Evolutionary conservation across 345 rosid genomes (phyloP).

Genomic region (Dipteronia sinensis): DNA sequence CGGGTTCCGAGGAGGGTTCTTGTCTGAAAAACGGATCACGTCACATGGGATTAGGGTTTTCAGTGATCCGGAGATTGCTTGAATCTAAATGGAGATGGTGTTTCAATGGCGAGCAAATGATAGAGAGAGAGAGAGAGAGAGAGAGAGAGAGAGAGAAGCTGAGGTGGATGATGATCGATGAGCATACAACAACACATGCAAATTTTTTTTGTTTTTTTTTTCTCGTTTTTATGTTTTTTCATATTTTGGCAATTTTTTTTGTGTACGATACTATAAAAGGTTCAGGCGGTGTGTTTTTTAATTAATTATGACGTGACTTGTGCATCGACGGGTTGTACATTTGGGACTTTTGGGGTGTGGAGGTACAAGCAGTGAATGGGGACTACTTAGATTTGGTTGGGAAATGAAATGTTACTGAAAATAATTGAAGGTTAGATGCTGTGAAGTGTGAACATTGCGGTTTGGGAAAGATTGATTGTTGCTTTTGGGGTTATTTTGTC

Average conservation of each 20-base stretch:
- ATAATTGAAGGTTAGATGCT: too few relatives aligned
- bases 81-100: conserved; percentile 18
- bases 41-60: conserved; percentile 36
- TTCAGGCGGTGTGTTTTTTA: not conserved
- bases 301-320: too few relatives aligned
- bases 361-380: not conserved
- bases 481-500: too few relatives aligned
- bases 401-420: too few relatives aligned
- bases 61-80: conserved; percentile 34
- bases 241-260: not conserved
- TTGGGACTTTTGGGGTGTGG: not conserved
- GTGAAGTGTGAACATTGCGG: too few relatives aligned
- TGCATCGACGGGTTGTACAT: not conserved
- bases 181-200: not conserved
- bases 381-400: too few relatives aligned
- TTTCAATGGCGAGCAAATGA: conserved; percentile 30
- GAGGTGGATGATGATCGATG: conserved; percentile 24
- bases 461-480: too few relatives aligned
- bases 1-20: not conserved
- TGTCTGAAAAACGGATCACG: conserved; percentile 9
- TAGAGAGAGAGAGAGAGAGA: conserved; percentile 27
- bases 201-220: not conserved
- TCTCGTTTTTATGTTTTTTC: not conserved
- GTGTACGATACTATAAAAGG: too few relatives aligned
- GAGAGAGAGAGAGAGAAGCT: conserved; percentile 29